A percentile compares a stretch with the other conserved stretches of the same genome.
Conservation (phyloP, 2,329 filamentous ascomycete genomes). For the Penicillium sp. region DNA sequence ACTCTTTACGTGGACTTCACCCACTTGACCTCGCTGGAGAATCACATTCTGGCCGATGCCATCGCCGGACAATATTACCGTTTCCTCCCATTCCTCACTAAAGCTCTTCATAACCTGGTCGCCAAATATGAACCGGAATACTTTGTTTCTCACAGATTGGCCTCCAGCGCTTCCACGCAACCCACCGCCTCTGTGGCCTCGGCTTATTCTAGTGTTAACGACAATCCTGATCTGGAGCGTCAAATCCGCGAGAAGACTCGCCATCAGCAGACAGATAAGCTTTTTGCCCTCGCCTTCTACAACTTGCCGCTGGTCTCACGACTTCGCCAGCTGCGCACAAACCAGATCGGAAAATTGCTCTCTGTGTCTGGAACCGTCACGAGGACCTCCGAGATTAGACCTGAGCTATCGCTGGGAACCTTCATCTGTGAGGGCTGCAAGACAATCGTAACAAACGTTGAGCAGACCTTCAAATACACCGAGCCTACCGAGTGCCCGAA, state of each 20-base stretch:
- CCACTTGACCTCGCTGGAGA: slow-evolving; percentile 73
- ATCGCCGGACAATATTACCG: slow-evolving; percentile 92
- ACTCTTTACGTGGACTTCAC: slow-evolving; percentile 68
- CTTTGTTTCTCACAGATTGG: slow-evolving; percentile 87
- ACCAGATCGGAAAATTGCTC: slow-evolving; percentile 86
- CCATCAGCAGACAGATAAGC: slow-evolving; percentile 94
- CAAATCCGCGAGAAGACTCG: slow-evolving; percentile 68
- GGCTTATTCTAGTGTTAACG: slow-evolving; percentile 61
- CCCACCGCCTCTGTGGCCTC: slow-evolving; percentile 64
- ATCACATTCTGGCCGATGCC: slow-evolving; percentile 78
- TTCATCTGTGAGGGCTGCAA: slow-evolving; percentile 90
- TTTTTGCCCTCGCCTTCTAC: slow-evolving; percentile 91
- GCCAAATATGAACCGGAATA: slow-evolving; percentile 92
- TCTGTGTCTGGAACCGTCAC: slow-evolving; percentile 98
- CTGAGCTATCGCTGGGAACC: slow-evolving; percentile 86
- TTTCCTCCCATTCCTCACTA: slow-evolving; percentile 86
- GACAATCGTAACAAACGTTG: slow-evolving; percentile 80
- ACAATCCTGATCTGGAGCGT: slow-evolving; percentile 53
- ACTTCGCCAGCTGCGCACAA: slow-evolving; percentile 79
- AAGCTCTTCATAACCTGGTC: slow-evolving; percentile 87
- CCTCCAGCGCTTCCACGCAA: slow-evolving; percentile 65
- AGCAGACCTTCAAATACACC: slow-evolving; percentile 96
- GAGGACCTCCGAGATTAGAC: slow-evolving; percentile 92
- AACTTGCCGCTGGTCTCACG: slow-evolving; percentile 85
- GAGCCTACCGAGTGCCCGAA: slow-evolving; percentile 97